phyloP scores from a whole-genome alignment of 2,329 filamentous ascomycete genomes.

The Penicillium sumatraense region DNA sequence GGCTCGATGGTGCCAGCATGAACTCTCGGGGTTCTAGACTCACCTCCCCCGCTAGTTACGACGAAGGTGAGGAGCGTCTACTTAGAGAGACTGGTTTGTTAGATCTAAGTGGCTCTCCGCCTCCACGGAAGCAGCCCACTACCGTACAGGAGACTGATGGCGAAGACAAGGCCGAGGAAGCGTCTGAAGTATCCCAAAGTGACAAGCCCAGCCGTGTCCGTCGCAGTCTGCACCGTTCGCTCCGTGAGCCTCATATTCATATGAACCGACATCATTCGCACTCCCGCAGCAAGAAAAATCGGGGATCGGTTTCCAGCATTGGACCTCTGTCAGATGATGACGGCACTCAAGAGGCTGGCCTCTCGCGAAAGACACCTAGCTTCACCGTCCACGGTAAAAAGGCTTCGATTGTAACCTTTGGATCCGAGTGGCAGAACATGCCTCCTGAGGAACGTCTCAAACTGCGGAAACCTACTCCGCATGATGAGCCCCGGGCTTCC shows the following conservation, averaged over 20 bases:
- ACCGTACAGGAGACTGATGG: conserved; percentile 49
- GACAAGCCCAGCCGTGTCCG: conserved; percentile 70
- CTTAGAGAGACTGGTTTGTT: conserved; percentile 71
- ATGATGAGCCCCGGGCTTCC: conserved; percentile 42
- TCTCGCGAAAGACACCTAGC: conserved; percentile 79
- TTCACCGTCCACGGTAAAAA: conserved; percentile 99
- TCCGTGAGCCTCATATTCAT: conserved; percentile 78
- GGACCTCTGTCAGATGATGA: conserved; percentile 57
- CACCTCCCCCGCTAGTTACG: conserved; percentile 50
- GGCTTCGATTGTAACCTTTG: conserved; percentile 95
- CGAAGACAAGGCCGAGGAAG: conserved; percentile 44
- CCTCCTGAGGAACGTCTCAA: conserved; percentile 73
- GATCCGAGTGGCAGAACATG: conserved; percentile 82
- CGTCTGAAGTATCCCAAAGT: conserved; percentile 47
- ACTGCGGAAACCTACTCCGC: conserved; percentile 57
- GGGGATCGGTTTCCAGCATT: conserved; percentile 69
- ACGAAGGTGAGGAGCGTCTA: conserved; percentile 70
- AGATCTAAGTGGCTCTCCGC: conserved; percentile 50
- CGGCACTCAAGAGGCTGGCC: conserved; percentile 61
- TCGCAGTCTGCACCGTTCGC: conserved; percentile 84
- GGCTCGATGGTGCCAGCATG: conserved; percentile 40
- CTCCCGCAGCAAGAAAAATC: conserved; percentile 76
- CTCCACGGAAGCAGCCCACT: conserved; percentile 46
- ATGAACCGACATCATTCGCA: conserved; percentile 66
- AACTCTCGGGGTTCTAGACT: conserved; percentile 40